These are phyloP conservation scores for Ananas comosus DNA, from an alignment of 176 grass and related monocot genomes.

Conservation along the genomic window DNA sequence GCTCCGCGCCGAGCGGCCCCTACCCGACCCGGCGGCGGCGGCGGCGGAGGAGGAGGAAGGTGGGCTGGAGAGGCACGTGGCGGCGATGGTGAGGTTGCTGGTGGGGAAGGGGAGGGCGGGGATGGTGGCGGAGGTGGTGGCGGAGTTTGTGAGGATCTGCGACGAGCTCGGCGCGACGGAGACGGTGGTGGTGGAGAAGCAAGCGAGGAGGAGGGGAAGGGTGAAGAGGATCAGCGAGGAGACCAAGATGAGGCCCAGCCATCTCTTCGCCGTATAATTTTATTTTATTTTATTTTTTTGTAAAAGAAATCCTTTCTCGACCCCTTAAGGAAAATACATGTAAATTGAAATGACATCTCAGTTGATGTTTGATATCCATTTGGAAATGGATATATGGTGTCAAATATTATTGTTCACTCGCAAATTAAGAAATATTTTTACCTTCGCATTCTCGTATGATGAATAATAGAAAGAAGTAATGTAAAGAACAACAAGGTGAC, in stretches of 20 bases:
- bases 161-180: conserved; percentile 16
- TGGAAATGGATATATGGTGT: too few species aligned
- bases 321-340: too few species aligned
- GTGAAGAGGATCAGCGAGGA: conserved; percentile 6
- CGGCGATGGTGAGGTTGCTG: conserved; percentile 27
- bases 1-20: background rate
- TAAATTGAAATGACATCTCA: too few species aligned
- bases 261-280: conserved; percentile 5
- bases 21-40: conserved; percentile 4
- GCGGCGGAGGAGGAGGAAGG: conserved; percentile 12
- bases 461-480: too few species aligned
- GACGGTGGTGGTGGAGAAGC: conserved; percentile 3
- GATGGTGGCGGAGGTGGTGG: conserved; percentile 34
- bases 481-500: too few species aligned
- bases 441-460: too few species aligned
- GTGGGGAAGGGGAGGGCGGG: conserved; percentile 31
- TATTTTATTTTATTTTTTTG: too few species aligned
- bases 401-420: too few species aligned
- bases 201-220: conserved; percentile 7
- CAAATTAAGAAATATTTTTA: too few species aligned
- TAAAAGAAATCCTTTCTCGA: too few species aligned
- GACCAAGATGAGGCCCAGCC: conserved; percentile 20
- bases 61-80: conserved; percentile 24
- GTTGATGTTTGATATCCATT: too few species aligned
- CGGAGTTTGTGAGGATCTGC: conserved; percentile 26